phyloP scores from a whole-genome alignment of 176 grass and related monocot species.

The Triticum timopheevii region DNA sequence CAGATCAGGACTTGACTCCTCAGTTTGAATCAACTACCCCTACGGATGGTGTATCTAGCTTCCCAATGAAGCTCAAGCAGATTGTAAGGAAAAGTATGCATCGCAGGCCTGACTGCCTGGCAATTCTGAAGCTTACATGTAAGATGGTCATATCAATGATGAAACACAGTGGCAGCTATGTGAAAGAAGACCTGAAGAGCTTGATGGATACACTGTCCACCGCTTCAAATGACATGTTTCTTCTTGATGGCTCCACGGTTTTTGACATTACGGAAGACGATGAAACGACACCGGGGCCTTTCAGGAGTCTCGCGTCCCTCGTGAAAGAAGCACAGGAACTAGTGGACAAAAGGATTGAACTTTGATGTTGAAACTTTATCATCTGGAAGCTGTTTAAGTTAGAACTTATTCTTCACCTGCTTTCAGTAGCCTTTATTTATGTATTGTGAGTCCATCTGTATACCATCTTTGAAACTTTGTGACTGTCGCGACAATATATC shows the following conservation, averaged over 20 bases:
- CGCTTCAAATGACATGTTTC: neutral
- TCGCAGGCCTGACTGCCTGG: rapidly evolving
- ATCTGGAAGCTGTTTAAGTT: neutral
- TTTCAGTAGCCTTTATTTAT: neutral
- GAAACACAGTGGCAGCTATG: neutral
- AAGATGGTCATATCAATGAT: neutral
- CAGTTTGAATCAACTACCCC: neutral
- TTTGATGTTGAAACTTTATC: neutral
- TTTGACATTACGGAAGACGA: neutral
- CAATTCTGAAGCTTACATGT: neutral
- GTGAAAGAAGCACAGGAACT: neutral
- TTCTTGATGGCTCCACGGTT: neutral
- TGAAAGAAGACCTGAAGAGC: rapidly evolving
- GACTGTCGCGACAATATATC: neutral
- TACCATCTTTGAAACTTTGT: neutral
- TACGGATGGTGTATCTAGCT: neutral
- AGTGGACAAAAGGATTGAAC: rapidly evolving
- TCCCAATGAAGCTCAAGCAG: neutral
- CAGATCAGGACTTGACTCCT: neutral
- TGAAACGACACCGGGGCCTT: neutral
- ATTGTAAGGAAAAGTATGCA: too few species aligned
- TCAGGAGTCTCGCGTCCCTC: neutral
- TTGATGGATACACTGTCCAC: neutral
- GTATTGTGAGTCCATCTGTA: conserved; percentile 2
- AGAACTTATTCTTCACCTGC: neutral